These are phyloP conservation scores for Gossypium anomalum DNA, from an alignment of 345 rosid species.

Conservation along the genomic window DNA sequence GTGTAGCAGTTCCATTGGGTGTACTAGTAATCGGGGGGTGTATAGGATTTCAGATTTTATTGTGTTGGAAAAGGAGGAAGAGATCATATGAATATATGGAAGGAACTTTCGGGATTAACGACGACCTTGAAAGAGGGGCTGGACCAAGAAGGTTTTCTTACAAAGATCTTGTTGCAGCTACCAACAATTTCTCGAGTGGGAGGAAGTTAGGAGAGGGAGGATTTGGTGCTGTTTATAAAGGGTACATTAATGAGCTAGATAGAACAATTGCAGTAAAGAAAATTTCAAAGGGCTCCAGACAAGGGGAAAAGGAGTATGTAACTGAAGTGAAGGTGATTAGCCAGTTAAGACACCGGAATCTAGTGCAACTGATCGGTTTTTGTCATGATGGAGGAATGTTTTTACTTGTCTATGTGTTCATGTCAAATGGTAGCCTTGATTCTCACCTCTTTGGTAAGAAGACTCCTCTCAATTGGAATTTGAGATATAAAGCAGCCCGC, in stretches of 20 bases:
- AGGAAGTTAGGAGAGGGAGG: constrained; percentile 27
- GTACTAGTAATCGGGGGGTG: constrained; percentile 18
- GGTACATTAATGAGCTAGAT: constrained; percentile 7
- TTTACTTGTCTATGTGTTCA: constrained; percentile 30
- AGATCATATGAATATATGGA: background rate
- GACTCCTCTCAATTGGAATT: constrained; percentile 21
- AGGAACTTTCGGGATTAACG: constrained; percentile 17
- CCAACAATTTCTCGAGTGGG: constrained; percentile 26
- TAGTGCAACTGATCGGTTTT: constrained; percentile 41
- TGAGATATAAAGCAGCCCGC: constrained; percentile 22
- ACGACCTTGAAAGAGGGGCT: constrained; percentile 37
- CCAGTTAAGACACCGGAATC: constrained; percentile 35
- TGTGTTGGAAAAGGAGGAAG: constrained; percentile 14
- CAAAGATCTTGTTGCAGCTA: constrained; percentile 30
- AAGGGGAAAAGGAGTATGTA: constrained; percentile 35
- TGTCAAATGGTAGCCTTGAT: constrained; percentile 24
- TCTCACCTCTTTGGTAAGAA: constrained; percentile 13
- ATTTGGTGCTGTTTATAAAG: background rate
- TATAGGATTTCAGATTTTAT: background rate
- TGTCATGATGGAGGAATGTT: constrained; percentile 30
- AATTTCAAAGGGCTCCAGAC: constrained; percentile 29
- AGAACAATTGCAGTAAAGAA: constrained; percentile 35
- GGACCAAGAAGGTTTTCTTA: constrained; percentile 39
- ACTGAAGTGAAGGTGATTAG: constrained; percentile 38
- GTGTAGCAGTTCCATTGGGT: constrained; percentile 16